These are phyloP conservation scores for Ogataea minuta DNA, from an alignment of 805 yeast genomes.

Conservation along the genomic window DNA sequence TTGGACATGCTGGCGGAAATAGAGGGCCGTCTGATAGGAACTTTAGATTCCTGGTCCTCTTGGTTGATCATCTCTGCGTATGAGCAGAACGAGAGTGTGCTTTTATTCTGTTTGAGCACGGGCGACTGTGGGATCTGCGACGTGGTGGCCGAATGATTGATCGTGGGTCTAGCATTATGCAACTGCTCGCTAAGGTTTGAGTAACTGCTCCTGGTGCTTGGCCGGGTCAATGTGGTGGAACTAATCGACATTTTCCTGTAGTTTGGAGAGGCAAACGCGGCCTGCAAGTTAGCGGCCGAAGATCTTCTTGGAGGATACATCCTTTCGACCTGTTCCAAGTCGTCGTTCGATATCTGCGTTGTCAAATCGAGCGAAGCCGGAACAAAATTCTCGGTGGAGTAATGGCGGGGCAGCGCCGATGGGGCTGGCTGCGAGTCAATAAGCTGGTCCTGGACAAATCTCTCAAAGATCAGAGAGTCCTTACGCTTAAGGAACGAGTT, in stretches of 20 bases:
- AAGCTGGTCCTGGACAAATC: conserved; percentile 61
- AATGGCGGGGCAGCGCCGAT: conserved; percentile 34
- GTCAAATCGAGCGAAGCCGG: conserved; percentile 58
- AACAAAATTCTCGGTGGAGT: conserved; percentile 49
- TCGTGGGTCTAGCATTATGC: conserved; percentile 19
- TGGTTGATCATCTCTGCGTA: conserved; percentile 77
- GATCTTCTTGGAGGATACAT: conserved; percentile 52
- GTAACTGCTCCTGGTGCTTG: conserved; percentile 22
- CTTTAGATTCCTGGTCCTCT: conserved; percentile 49
- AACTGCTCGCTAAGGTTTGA: conserved; percentile 31
- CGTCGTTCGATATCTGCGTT: conserved; percentile 38
- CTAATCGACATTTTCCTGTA: conserved; percentile 21
- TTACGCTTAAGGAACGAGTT: conserved; percentile 17
- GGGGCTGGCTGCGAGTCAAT: conserved; percentile 32
- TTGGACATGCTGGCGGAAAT: conserved; percentile 42
- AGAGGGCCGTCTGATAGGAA: conserved; percentile 57
- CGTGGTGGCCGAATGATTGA: conserved; percentile 12
- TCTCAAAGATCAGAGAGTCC: conserved; percentile 58
- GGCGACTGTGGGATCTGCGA: conserved; percentile 26
- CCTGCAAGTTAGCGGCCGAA: conserved; percentile 49
- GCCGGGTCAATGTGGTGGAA: conserved; percentile 21
- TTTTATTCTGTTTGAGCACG: conserved; percentile 27
- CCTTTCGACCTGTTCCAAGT: conserved; percentile 39
- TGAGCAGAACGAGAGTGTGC: conserved; percentile 56
- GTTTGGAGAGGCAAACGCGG: conserved; percentile 29